Percentiles rank a stretch among this genome's conserved stretches.
These are phyloP conservation scores for Trypanosoma rangeli DNA, from an alignment of 208 protist species.

Conservation along the genomic window DNA sequence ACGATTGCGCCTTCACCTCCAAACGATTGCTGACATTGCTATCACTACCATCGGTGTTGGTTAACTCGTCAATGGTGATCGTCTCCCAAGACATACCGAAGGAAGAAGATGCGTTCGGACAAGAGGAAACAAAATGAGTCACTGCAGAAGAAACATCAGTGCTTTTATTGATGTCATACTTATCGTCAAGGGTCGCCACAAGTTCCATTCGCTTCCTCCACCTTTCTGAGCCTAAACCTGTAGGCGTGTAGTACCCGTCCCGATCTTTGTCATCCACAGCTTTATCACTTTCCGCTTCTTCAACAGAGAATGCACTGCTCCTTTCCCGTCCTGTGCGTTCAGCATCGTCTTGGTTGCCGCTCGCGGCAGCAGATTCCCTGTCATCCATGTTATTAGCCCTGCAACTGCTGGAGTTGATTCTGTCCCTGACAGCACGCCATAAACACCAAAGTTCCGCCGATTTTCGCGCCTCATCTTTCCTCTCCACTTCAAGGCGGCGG, in stretches of 20 bases:
- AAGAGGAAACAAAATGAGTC: background rate
- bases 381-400: background rate
- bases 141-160: background rate
- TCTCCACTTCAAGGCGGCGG: background rate
- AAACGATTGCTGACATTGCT: slow-evolving; percentile 9
- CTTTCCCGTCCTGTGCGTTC: background rate
- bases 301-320: background rate
- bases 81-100: slow-evolving; percentile 16
- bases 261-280: background rate
- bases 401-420: background rate
- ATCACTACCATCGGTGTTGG: slow-evolving; percentile 4
- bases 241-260: background rate
- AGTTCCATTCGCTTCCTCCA: background rate
- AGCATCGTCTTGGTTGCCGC: background rate
- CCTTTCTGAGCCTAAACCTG: background rate
- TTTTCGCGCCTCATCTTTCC: background rate
- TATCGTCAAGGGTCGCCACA: background rate
- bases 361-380: background rate
- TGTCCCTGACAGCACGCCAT: background rate
- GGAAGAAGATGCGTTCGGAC: background rate
- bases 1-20: slow-evolving; percentile 23
- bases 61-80: slow-evolving; percentile 15
- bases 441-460: background rate
- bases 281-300: background rate
- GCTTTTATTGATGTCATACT: background rate